Base-by-base conservation (phyloP, 1,284 basidiomycete species). In the Entoloma clypeatum region DNA sequence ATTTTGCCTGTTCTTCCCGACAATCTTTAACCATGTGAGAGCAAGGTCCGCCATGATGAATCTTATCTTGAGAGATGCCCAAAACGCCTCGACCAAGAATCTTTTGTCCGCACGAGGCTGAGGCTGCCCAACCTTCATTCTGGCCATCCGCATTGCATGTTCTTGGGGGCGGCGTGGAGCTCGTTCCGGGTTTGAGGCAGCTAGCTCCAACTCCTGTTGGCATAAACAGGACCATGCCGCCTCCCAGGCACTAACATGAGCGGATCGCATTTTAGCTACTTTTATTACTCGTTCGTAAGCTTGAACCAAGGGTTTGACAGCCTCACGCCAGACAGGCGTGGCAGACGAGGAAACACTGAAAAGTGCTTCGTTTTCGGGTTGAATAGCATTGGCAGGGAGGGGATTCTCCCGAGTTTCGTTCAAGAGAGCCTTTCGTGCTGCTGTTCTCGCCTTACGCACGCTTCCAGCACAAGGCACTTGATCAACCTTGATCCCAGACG, bases 81-180 rank as follows among this genome's bases (percentile, higher is more conserved):
- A 73, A 49, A 77, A 68, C 0, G 74, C 74, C 52, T 80, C 77
- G 8, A 77, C 68, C 16, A 68, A 52, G 57, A 73, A 78, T n/a
- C 74, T 67, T 31, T 65, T 66, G 56, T 79, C 76, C 0, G 74
- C 75, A 4, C 64, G 62, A 9, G 77, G 79, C 19, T 66, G 70
- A 0, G 72, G 69, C 43, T 74, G 71, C 0, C 78, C 78, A n/a
- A 68, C 57, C 27, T 69, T 65, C 45, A 67, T 60, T 32, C 59
- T 66, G 3, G 75, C 75, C 32, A 66, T 58, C 3, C 61, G 59
- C 62, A 79, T 64, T 0, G 76, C 75, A 43, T 67, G 53, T 41
- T 72, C 69, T 21, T 67, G 55, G 0, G 70, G 73, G 32, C 60
- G 51, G 10, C 61, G 52, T 0, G 70, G 66, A 1, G 65, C 67